Percentiles rank a stretch among this genome's conserved stretches.
These are phyloP conservation scores for Cylindrodendrum hubeiense DNA, from an alignment of 2,329 filamentous ascomycete genomes.

Conservation along the genomic window DNA sequence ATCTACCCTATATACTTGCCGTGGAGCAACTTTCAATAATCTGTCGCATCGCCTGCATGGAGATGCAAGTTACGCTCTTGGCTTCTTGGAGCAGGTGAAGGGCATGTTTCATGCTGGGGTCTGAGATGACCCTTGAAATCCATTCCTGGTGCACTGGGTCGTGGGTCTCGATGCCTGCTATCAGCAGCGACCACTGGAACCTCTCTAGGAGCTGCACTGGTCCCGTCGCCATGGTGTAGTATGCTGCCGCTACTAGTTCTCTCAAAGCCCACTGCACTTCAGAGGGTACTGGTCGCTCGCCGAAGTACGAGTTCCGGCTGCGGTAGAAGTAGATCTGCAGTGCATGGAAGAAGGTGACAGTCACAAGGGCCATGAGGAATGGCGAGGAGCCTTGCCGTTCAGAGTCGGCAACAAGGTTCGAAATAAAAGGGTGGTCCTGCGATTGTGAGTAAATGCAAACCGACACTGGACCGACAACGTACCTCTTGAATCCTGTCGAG, in stretches of 20 bases:
- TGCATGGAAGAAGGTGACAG: constrained; percentile 23
- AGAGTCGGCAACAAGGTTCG: constrained; percentile 2
- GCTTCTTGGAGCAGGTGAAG: constrained; percentile 19
- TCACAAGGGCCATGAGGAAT: constrained; percentile 21
- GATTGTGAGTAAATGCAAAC: background rate
- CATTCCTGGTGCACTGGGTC: constrained; percentile 35
- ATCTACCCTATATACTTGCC: background rate
- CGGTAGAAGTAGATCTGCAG: constrained; percentile 21
- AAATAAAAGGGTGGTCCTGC: constrained; percentile 18
- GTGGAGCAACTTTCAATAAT: background rate
- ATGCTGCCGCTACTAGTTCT: constrained; percentile 7
- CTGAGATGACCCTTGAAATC: constrained; percentile 36
- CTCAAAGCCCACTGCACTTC: constrained; percentile 6
- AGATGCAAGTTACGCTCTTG: constrained; percentile 10
- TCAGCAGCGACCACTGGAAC: constrained; percentile 31
- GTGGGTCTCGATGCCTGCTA: constrained; percentile 34
- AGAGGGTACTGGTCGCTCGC: constrained; percentile 4
- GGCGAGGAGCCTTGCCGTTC: constrained; percentile 1
- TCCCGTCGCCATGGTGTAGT: constrained; percentile 22
- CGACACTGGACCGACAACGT: background rate
- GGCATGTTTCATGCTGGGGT: constrained; percentile 33
- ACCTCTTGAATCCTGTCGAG: constrained; percentile 21
- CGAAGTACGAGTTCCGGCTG: background rate
- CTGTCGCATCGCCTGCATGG: constrained; percentile 4
- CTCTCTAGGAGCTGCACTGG: constrained; percentile 25